Percentiles rank a stretch among this genome's conserved stretches.
Evolutionary conservation across 1,284 basidiomycete species (phyloP).

Genomic region (Cryptococcus depauperatus): DNA sequence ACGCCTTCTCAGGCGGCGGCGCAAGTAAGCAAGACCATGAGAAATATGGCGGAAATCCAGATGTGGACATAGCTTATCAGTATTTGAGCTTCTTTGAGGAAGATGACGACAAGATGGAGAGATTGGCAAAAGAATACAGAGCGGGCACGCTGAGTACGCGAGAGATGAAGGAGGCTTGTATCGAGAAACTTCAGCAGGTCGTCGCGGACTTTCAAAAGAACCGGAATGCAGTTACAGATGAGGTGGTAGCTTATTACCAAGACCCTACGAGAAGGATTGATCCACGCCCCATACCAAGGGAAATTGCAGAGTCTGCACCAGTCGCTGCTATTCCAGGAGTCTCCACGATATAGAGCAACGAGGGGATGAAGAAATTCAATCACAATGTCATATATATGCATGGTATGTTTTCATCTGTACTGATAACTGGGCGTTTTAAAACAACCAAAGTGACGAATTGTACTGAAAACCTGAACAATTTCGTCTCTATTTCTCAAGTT

Average conservation of each 20-base stretch:
- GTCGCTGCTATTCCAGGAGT: neutral
- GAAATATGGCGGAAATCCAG: conserved; percentile 78
- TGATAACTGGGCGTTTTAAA: too few species aligned
- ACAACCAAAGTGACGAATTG: too few species aligned
- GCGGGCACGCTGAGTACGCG: conserved; percentile 81
- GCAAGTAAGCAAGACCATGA: conserved; percentile 93
- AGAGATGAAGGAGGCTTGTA: conserved; percentile 86
- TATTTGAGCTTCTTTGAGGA: conserved; percentile 96
- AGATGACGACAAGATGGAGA: conserved; percentile 76
- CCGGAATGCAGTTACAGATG: conserved; percentile 72
- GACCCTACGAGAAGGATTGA: conserved; percentile 72
- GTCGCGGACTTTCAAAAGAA: conserved; percentile 88
- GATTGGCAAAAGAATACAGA: conserved; percentile 78
- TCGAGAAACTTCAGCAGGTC: conserved; percentile 72
- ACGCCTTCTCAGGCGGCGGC: conserved; percentile 79
- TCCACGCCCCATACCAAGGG: conserved; percentile 30
- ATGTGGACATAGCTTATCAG: conserved; percentile 94
- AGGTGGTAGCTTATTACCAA: conserved; percentile 72
- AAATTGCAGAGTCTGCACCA: conserved; percentile 1
- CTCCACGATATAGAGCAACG: too few species aligned
- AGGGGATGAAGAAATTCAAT: too few species aligned
- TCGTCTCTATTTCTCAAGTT: too few species aligned
- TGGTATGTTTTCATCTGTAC: too few species aligned
- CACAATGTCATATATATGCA: too few species aligned
- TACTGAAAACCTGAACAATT: too few species aligned